Percentiles rank a stretch among this genome's conserved stretches.
Conservation (phyloP, 139 green algal genomes). For the Asterochloris sp. region DNA sequence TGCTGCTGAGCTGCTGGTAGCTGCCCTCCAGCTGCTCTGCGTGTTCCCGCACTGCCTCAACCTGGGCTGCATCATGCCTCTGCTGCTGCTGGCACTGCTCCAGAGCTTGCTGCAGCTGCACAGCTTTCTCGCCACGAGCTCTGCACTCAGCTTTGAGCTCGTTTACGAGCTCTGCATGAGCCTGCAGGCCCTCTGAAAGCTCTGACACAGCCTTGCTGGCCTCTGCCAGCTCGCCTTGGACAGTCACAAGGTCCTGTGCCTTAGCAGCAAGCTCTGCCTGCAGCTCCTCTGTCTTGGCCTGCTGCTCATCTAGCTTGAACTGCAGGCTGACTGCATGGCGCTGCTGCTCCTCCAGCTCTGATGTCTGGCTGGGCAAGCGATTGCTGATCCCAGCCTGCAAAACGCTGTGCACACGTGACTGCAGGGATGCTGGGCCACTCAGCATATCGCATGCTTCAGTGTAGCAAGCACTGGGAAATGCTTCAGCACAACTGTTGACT, state of each 20-base stretch:
- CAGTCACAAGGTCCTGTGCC: not conserved
- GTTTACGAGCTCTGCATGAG: not conserved
- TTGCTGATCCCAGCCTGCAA: too few species aligned
- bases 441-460: too few species aligned
- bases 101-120: not conserved
- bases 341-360: too few species aligned
- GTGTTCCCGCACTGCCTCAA: not conserved
- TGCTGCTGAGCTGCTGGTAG: not conserved
- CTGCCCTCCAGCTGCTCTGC: slow-evolving; percentile 1
- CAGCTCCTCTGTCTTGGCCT: not conserved
- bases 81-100: not conserved
- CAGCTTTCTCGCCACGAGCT: not conserved
- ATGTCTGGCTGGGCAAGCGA: too few species aligned
- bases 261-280: not conserved
- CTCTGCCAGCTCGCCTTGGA: not conserved
- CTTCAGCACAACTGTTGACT: too few species aligned
- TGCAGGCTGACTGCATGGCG: not conserved
- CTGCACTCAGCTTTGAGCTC: not conserved
- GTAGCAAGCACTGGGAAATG: too few species aligned
- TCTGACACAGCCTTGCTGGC: too few species aligned
- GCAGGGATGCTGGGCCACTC: too few species aligned
- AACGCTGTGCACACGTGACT: too few species aligned
- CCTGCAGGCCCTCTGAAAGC: not conserved
- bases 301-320: not conserved
- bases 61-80: not conserved